These are phyloP conservation scores for Penicillium subrubescens DNA, from an alignment of 495 filamentous ascomycete genomes.

Conservation along the genomic window DNA sequence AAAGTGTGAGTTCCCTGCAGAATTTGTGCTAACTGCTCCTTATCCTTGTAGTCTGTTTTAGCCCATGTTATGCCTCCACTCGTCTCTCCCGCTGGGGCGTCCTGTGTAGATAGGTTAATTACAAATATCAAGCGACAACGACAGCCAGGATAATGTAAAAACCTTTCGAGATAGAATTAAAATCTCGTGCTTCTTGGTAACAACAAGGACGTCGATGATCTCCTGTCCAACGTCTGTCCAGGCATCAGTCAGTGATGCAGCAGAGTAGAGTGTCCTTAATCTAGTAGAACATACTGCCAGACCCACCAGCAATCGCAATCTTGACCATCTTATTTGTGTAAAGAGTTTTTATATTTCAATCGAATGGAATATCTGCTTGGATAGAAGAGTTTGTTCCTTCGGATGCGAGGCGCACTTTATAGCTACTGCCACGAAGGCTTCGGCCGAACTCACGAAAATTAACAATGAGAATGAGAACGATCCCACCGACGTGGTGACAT, in stretches of 20 bases:
- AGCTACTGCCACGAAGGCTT: neutral
- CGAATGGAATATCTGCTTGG: neutral
- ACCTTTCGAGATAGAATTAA: constrained; percentile 48
- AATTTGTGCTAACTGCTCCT: constrained; percentile 31
- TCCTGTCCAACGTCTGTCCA: constrained; percentile 53
- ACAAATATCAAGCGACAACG: neutral
- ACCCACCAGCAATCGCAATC: constrained; percentile 56
- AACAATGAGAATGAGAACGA: neutral
- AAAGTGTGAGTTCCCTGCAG: constrained; percentile 56
- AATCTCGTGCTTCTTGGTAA: constrained; percentile 54
- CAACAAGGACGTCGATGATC: constrained; percentile 55
- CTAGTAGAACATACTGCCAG: constrained; percentile 43
- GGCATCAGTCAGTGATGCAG: constrained; percentile 8
- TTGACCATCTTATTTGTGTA: constrained; percentile 55
- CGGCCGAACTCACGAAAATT: neutral
- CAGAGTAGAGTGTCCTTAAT: neutral
- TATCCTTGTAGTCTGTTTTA: constrained; percentile 48
- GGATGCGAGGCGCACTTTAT: neutral
- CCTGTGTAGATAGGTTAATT: constrained; percentile 5
- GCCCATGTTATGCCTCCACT: constrained; percentile 35
- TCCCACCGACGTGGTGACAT: neutral
- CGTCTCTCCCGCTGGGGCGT: constrained; percentile 9
- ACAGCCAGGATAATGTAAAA: constrained; percentile 13
- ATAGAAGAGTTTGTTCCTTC: neutral
- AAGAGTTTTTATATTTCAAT: neutral